phyloP scores from a whole-genome alignment of 2,329 filamentous ascomycete species.

The Venturia effusa region DNA sequence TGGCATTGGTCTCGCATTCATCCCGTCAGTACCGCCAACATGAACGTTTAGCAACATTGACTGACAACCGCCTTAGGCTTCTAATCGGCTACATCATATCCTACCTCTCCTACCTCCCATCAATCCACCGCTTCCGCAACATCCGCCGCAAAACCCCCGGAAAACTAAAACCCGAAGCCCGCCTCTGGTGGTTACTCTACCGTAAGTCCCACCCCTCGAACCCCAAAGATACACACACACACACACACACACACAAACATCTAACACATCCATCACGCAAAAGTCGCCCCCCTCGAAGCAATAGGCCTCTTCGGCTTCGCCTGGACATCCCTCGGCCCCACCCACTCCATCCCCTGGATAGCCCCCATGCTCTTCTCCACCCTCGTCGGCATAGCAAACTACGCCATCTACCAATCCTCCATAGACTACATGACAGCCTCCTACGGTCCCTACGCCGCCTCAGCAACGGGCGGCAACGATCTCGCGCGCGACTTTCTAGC shows the following conservation, averaged over 20 bases:
- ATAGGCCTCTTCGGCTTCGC: conserved; percentile 64
- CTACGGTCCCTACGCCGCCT: conserved; percentile 64
- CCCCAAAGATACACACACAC: too few relatives aligned
- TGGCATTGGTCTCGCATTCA: conserved; percentile 50
- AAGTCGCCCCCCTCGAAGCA: conserved; percentile 25
- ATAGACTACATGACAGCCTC: conserved; percentile 71
- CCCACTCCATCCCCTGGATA: conserved; percentile 50
- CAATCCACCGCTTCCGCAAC: conserved; percentile 32
- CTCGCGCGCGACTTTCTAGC: conserved; percentile 67
- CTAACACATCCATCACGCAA: not conserved
- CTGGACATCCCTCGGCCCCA: conserved; percentile 55
- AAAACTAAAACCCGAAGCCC: conserved; percentile 17
- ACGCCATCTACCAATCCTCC: conserved; percentile 63
- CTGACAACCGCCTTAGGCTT: conserved; percentile 25
- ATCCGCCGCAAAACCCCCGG: conserved; percentile 11
- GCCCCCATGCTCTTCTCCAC: conserved; percentile 54
- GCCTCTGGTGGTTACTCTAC: conserved; percentile 56
- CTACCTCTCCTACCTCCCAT: conserved; percentile 49
- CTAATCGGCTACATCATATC: conserved; percentile 56
- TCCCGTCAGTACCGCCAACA: conserved; percentile 30
- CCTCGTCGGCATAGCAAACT: conserved; percentile 65
- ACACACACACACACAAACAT: conserved; percentile 35
- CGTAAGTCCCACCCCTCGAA: too few relatives aligned
- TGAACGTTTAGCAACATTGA: not conserved
- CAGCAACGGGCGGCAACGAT: conserved; percentile 67